These are phyloP conservation scores for Anacardium occidentale DNA, from an alignment of 345 rosid species.

Conservation along the genomic window DNA sequence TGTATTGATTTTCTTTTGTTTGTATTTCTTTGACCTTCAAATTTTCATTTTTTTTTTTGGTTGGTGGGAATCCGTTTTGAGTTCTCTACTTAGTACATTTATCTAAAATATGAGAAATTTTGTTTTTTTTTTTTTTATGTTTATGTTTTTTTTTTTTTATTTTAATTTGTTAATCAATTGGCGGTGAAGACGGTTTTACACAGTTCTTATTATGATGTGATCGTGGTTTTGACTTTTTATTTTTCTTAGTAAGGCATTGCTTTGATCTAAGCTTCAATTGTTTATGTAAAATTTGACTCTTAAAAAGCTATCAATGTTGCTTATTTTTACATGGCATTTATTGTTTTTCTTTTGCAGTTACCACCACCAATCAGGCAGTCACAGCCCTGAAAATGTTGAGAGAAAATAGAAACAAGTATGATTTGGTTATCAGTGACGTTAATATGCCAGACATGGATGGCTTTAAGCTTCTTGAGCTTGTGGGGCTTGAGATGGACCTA, in stretches of 20 bases:
- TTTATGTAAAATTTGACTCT: background rate
- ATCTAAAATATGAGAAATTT: background rate
- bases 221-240: conserved; percentile 5
- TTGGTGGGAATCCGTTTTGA: background rate
- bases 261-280: conserved; percentile 10
- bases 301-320: background rate
- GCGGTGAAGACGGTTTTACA: conserved; percentile 6
- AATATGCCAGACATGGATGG: conserved; percentile 86
- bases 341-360: conserved; percentile 41
- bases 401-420: conserved; percentile 52
- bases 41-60: background rate
- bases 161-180: background rate
- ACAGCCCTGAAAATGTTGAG: conserved; percentile 56
- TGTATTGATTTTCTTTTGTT: background rate
- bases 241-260: background rate
- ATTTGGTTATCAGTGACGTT: conserved; percentile 75
- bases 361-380: conserved; percentile 55
- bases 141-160: background rate
- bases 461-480: conserved; percentile 75
- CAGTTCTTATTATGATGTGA: conserved; percentile 12
- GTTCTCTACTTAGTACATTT: background rate
- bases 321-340: conserved; percentile 15
- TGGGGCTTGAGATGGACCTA: conserved; percentile 85
- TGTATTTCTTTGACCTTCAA: background rate
- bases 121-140: background rate